Evolutionary conservation across 768 basidiomycete genomes (phyloP), one percentile per base, ranked within the genome.

Genomic region (Cyathus striatus): DNA sequence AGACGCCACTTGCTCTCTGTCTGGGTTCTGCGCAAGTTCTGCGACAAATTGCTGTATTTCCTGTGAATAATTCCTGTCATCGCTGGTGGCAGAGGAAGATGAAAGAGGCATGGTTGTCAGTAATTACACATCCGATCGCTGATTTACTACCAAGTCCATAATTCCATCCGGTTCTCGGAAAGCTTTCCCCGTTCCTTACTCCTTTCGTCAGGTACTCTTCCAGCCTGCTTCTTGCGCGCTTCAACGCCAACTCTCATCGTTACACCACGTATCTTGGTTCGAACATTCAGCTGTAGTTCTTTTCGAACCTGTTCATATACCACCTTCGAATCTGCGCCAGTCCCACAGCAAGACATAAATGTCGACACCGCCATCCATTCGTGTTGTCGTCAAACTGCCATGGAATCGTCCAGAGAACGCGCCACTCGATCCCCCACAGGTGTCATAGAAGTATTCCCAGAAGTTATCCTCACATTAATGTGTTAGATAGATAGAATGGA

Each of bases 401-500:
- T 85, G 78, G 59, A 81, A 88, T 57, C 75, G 88, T 37, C 86
- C 88, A 9, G 84, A 87, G 40, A 72, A 83, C 38, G 72, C 84
- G 9, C 61, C 71, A 6, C 61, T 65, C n/a, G 78, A 89, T 49
- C 86, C 86, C 41, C 79, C 82, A 34, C 70, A 69, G 59, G 88
- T 89, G 59, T 58, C 79, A 72, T n/a, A n/a, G n/a, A n/a, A n/a
- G n/a, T n/a, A n/a, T n/a, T n/a, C n/a, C n/a, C n/a, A n/a, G n/a
- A n/a, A n/a, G n/a, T n/a, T n/a, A n/a, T n/a, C n/a, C n/a, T n/a
- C n/a, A n/a, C n/a, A n/a, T n/a, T n/a, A n/a, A n/a, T n/a, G n/a
- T n/a, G n/a, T n/a, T n/a, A n/a, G n/a, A 45, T 54, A 91, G 89
- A 83, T 92, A 59, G 83, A 86, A 68, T 92, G 90, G 90, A 87